phyloP scores from a whole-genome alignment of 31 red algal genomes.

The Odonthalia washingtoniensis region DNA sequence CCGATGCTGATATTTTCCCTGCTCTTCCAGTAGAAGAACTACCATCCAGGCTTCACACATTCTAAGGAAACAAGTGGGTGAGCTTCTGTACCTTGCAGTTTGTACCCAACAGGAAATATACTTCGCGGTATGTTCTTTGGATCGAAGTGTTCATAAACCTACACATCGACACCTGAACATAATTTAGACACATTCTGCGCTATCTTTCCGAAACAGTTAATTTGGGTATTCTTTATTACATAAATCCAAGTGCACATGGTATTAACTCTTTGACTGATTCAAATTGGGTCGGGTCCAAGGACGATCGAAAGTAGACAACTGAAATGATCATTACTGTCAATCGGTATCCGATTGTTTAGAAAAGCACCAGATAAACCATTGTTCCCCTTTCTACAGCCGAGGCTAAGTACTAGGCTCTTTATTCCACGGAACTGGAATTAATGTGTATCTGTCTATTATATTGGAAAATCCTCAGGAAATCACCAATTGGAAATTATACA shows the following conservation, averaged over 20 bases:
- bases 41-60: neutral
- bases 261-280: constrained; percentile 13
- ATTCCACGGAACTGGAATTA: neutral
- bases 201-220: neutral
- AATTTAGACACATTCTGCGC: neutral
- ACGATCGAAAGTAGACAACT: constrained; percentile 13
- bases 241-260: neutral
- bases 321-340: constrained; percentile 33
- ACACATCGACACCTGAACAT: neutral
- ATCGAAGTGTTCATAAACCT: neutral
- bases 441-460: constrained; percentile 23
- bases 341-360: constrained; percentile 17
- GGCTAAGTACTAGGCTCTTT: constrained; percentile 45
- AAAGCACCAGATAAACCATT: constrained; percentile 11
- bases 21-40: neutral
- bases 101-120: neutral
- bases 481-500: neutral
- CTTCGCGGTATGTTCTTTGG: neutral
- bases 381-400: constrained; percentile 45
- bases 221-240: neutral
- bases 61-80: neutral
- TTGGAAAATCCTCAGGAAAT: neutral
- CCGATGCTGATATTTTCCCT: neutral
- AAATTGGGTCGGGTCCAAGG: constrained; percentile 12
- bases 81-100: constrained; percentile 13